These are phyloP conservation scores for Scheffersomyces insectosa DNA, from an alignment of 1,139 yeast genomes.

Conservation along the genomic window DNA sequence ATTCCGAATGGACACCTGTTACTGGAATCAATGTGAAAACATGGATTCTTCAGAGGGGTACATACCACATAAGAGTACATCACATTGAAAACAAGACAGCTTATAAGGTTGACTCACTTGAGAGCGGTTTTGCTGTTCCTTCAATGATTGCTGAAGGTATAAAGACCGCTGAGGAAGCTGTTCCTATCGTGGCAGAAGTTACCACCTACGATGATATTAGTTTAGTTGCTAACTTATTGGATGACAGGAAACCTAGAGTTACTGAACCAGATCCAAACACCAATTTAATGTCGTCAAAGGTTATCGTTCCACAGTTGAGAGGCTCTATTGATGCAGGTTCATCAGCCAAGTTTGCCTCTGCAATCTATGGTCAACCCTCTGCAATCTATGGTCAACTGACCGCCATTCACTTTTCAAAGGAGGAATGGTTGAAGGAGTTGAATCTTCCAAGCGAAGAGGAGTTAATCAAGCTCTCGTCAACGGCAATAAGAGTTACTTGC, in stretches of 20 bases:
- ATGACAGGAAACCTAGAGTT: conserved; percentile 11
- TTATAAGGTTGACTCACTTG: conserved; percentile 14
- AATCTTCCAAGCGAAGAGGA: conserved; percentile 4
- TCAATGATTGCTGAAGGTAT: background rate
- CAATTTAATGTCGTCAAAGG: conserved; percentile 17
- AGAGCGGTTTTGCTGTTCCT: conserved; percentile 18
- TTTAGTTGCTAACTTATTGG: conserved; percentile 8
- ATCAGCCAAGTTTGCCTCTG: conserved; percentile 7
- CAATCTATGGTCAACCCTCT: conserved; percentile 6
- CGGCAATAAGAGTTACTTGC: conserved; percentile 5
- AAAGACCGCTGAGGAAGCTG: conserved; percentile 3
- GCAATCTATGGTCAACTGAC: conserved; percentile 5
- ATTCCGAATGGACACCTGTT: conserved; percentile 22
- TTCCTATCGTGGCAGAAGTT: conserved; percentile 3
- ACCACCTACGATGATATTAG: conserved; percentile 8
- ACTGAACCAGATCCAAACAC: conserved; percentile 25
- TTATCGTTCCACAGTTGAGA: conserved; percentile 7
- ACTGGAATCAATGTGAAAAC: conserved; percentile 20
- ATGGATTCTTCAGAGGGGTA: conserved; percentile 19
- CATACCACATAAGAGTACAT: conserved; percentile 24
- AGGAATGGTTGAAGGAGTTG: conserved; percentile 3
- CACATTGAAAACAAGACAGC: conserved; percentile 11
- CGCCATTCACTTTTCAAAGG: conserved; percentile 2
- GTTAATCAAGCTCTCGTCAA: conserved; percentile 1
- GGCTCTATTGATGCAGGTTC: conserved; percentile 6